Evolutionary conservation across 2,329 filamentous ascomycete species (phyloP), one percentile per base, ranked within the genome.

Genomic region (Pseudomassariella vexata): DNA sequence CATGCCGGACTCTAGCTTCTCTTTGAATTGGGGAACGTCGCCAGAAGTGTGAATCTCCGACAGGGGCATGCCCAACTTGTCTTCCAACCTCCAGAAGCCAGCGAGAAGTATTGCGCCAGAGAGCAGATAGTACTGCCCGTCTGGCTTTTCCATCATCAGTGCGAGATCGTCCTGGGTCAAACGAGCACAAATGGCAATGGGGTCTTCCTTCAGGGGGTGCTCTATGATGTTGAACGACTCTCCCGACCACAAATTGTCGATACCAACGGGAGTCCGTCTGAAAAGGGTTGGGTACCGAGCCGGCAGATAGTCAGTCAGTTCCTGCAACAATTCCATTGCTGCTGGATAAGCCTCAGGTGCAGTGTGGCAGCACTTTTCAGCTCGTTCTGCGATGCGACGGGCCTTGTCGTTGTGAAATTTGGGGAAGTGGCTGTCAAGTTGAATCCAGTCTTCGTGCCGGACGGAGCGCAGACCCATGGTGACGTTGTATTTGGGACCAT

Each of bases 91-190:
- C 86, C 86, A 94, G 66, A 94, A 94, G 0, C 86, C 86, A 0
- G 86, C 73, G 0, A 94, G 68, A 3, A 92, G 66, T 36, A 92
- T 79, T 0, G 81, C 71, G 0, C 85, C 86, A 0, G 84, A 83
- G 2, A 88, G 71, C 0, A 94, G 73, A 53, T 88, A 86, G 62
- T 90, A 90, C 53, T 88, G 76, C 0, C 85, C 84, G 49, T 94
- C 85, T 0, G 67, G 55, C 14, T 66, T 68, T 57, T 92, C 85
- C 45, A 90, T 69, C 85, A 94, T 90, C 34, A 94, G 73, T 0
- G 85, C 85, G 1, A 94, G 60, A 52, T 94, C 86, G 49, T 94
- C 87, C 56, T 92, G 86, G 3, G 85, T 63, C 14, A 90, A 70
- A 2, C 85, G 75, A 0, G 78, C 82, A 32, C 70, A 76, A 47